These are phyloP conservation scores for Sorghum bicolor DNA, from an alignment of 176 grass and related monocot species.

Conservation along the genomic window DNA sequence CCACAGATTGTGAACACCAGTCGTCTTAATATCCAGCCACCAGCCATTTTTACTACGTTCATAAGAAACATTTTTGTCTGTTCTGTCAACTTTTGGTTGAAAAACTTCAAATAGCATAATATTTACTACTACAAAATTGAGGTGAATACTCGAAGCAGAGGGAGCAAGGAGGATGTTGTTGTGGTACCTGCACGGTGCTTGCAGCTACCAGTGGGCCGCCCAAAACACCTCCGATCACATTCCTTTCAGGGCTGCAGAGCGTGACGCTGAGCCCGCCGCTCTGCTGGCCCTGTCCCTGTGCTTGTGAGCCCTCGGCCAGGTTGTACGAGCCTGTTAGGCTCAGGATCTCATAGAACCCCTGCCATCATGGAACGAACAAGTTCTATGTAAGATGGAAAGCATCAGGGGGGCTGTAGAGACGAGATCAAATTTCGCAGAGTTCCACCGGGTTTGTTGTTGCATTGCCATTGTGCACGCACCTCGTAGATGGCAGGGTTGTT, in stretches of 20 bases:
- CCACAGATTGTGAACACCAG: background rate
- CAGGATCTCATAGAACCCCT: slow-evolving; percentile 76
- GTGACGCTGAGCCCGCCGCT: slow-evolving; percentile 53
- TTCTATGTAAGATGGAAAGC: background rate
- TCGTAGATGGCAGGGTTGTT: slow-evolving; percentile 45
- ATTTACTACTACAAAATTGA: background rate
- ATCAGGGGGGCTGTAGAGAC: background rate
- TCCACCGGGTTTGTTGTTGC: background rate
- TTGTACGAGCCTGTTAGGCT: slow-evolving; percentile 67
- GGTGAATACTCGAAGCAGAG: background rate
- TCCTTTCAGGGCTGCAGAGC: slow-evolving; percentile 64
- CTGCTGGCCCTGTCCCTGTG: slow-evolving; percentile 25
- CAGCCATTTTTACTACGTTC: background rate
- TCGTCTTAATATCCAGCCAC: background rate
- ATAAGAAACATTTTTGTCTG: background rate
- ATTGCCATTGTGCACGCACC: background rate
- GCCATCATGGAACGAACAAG: background rate
- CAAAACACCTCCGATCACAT: slow-evolving; percentile 66
- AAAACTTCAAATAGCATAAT: background rate
- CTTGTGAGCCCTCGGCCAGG: slow-evolving; percentile 39
- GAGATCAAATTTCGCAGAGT: background rate
- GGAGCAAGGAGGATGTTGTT: background rate
- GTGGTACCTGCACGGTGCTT: slow-evolving; percentile 57
- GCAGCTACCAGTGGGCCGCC: slow-evolving; percentile 59
- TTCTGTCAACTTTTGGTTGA: background rate